Base-by-base conservation (phyloP, 805 yeast genomes). In the Saccharomycopsis oosterbeekiorum region DNA sequence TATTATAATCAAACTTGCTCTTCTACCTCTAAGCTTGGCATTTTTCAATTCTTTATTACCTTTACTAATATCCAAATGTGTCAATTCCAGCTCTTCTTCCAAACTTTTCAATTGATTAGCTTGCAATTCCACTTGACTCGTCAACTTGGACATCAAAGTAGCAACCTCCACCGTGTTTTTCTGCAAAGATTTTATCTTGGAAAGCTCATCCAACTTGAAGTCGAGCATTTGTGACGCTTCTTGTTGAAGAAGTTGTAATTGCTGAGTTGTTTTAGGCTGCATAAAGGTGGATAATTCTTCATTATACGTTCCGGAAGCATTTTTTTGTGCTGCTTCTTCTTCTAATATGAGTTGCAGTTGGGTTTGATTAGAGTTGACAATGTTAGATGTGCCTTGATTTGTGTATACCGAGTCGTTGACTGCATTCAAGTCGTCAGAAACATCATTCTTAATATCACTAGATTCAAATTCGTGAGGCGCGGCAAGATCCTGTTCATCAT, bases 91-190 rank as follows among this genome's bases (percentile, higher is more conserved):
- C 59, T 74, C 74, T 59, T 78, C 80, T 47, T 75, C 65, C 56
- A 78, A 71, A 58, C 67, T 71, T 29, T 70, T 68, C 57, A 78
- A 76, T 65, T 76, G 78, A 40, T 75, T 75, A 3, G 75, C 74
- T 66, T 78, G 81, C 2, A 72, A 66, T 55, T 77, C 78, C 24
- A 78, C 71, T 63, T 78, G 80, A 66, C 72, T 71, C 10, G 79
- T 69, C 55, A 78, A 66, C 62, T 78, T 81, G 17, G 75, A 67
- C 64, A 77, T 80, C 43, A 78, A 63, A 61, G 74, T 76, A 36
- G 78, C 73, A 14, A 78, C 75, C 64, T 77, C 81, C n/a, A 76
- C 68, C 74, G 78, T 76, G 1, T 80, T 74, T 43, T 70, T 69
- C 64, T 78, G 80, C 29, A 78, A 66, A 55, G 71, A 70, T 64